phyloP scores from a whole-genome alignment of 805 yeast species.

The Ogataea salicorniae region DNA sequence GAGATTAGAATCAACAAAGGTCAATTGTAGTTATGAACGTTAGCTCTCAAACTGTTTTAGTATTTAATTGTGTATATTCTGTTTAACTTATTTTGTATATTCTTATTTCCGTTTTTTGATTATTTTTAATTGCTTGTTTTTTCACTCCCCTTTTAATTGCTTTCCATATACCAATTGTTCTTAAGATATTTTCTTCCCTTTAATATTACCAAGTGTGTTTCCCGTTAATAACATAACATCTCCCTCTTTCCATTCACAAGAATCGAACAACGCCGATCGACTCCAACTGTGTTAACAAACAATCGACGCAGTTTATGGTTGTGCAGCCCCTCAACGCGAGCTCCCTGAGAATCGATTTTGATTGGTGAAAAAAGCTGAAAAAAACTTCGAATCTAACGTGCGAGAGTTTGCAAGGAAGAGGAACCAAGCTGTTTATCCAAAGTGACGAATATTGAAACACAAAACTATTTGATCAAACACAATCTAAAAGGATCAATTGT shows the following conservation, averaged over 20 bases:
- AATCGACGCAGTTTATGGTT: conserved; percentile 1
- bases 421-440: not conserved
- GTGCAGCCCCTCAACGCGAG: not conserved
- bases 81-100: not conserved
- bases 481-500: too few relatives aligned
- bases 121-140: not conserved
- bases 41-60: not conserved
- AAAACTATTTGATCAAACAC: not conserved
- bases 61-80: too few relatives aligned
- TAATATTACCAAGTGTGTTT: not conserved
- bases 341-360: conserved; percentile 3
- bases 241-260: not conserved
- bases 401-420: not conserved
- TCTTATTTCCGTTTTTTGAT: not conserved
- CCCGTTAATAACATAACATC: not conserved
- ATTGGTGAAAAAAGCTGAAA: conserved; percentile 13
- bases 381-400: not conserved
- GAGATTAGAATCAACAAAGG: conserved; percentile 36
- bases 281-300: conserved; percentile 6
- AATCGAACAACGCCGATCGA: not conserved
- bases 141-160: not conserved
- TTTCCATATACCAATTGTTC: not conserved
- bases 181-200: not conserved
- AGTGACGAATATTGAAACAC: not conserved
- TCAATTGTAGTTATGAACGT: not conserved